Conservation (phyloP, 2,329 filamentous ascomycete genomes). For the Cytospora chrysosperma region DNA sequence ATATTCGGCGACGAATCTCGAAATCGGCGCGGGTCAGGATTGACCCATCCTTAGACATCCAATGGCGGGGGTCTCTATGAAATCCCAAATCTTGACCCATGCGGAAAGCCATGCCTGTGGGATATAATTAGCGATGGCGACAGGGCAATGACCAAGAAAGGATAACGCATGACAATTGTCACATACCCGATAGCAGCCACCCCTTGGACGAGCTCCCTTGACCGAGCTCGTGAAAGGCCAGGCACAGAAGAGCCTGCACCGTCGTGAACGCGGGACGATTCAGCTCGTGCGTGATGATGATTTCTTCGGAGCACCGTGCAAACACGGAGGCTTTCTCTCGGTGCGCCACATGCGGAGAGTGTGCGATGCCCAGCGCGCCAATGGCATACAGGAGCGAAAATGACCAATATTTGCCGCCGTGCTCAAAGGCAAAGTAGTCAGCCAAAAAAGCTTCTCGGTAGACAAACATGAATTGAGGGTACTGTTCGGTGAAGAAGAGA, state of each 20-base stretch:
- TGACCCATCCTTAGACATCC: slow-evolving; percentile 27
- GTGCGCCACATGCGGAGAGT: slow-evolving; percentile 22
- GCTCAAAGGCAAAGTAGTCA: slow-evolving; percentile 28
- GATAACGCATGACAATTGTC: too few relatives aligned
- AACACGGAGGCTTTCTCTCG: slow-evolving; percentile 26
- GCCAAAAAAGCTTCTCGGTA: slow-evolving; percentile 33
- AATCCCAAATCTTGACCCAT: slow-evolving; percentile 34
- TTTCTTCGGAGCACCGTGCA: slow-evolving; percentile 29
- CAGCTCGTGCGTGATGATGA: slow-evolving; percentile 30
- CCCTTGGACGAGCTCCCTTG: slow-evolving; percentile 32
- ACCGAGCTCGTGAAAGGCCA: slow-evolving; percentile 33
- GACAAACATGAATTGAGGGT: slow-evolving; percentile 35
- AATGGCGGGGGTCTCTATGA: slow-evolving; percentile 30
- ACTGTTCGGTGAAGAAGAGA: slow-evolving; percentile 33
- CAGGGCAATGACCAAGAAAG: too few relatives aligned
- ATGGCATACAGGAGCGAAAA: slow-evolving; percentile 28
- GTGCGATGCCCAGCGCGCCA: slow-evolving; percentile 29
- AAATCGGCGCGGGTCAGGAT: slow-evolving; percentile 28
- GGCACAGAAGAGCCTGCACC: slow-evolving; percentile 31
- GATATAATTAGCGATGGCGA: slow-evolving; percentile 27
- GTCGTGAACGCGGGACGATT: slow-evolving; percentile 27
- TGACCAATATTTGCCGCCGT: slow-evolving; percentile 32
- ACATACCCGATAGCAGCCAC: slow-evolving; percentile 31
- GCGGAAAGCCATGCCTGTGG: slow-evolving; percentile 32
- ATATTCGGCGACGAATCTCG: slow-evolving; percentile 32